Conservation (phyloP, 768 basidiomycete species). For the Termitomyces sp. region DNA sequence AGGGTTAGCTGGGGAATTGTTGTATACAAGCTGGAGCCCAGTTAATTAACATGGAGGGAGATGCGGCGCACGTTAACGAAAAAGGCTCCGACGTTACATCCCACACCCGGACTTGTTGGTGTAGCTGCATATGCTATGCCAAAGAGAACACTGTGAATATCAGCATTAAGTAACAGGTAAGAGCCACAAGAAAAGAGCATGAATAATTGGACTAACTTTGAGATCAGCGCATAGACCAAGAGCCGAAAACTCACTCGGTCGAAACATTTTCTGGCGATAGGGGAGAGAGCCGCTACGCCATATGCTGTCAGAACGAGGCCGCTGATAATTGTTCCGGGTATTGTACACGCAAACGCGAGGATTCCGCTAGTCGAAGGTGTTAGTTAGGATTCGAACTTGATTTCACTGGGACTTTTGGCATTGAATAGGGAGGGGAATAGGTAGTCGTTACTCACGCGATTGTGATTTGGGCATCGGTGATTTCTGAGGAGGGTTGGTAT, state of each 20-base stretch:
- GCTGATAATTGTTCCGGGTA: slow-evolving; percentile 13
- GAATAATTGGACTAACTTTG: slow-evolving; percentile 4
- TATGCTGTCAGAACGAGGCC: slow-evolving; percentile 13
- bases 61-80: slow-evolving; percentile 15
- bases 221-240: slow-evolving; percentile 5
- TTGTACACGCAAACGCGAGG: slow-evolving; percentile 6
- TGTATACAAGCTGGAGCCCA: too few relatives aligned
- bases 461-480: slow-evolving; percentile 1
- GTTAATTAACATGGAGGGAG: too few relatives aligned
- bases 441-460: neutral
- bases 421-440: too few relatives aligned
- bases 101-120: slow-evolving; percentile 6
- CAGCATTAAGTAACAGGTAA: too few relatives aligned
- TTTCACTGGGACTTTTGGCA: too few relatives aligned
- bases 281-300: neutral
- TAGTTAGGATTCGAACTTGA: neutral
- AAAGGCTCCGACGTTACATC: slow-evolving; percentile 21
- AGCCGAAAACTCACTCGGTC: slow-evolving; percentile 18
- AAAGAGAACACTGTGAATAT: slow-evolving; percentile 18
- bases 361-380: slow-evolving; percentile 2
- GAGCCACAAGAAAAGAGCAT: too few relatives aligned
- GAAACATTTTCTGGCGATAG: slow-evolving; percentile 1
- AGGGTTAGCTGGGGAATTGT: slow-evolving; percentile 13
- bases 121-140: slow-evolving; percentile 18
- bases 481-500: neutral